phyloP scores from a whole-genome alignment of 1,284 basidiomycete species.

The Apiotrichum gracile region DNA sequence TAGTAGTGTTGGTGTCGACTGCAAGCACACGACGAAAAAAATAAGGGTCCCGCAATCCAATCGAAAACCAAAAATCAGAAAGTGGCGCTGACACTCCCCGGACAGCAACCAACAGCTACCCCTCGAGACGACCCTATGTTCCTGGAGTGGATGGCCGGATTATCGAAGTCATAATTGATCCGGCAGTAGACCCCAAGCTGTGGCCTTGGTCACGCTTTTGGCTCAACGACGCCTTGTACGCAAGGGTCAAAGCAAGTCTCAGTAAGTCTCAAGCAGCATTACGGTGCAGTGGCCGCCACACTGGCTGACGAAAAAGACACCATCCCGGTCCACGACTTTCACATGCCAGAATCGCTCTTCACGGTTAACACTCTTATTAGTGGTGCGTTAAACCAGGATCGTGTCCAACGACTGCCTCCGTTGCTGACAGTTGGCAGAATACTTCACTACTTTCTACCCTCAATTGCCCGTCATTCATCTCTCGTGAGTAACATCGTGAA shows the following conservation, averaged over 20 bases:
- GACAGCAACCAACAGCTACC: background rate
- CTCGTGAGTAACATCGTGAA: constrained; percentile 8
- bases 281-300: too few relatives aligned
- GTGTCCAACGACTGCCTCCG: too few relatives aligned
- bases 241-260: constrained; percentile 18
- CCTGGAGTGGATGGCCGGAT: constrained; percentile 7
- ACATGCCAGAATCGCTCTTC: constrained; percentile 14
- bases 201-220: constrained; percentile 18
- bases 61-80: too few relatives aligned
- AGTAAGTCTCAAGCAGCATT: constrained; percentile 11
- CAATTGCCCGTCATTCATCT: constrained; percentile 24
- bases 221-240: constrained; percentile 17
- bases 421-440: constrained; percentile 8
- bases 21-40: too few relatives aligned
- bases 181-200: constrained; percentile 5
- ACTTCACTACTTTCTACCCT: constrained; percentile 22
- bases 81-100: background rate
- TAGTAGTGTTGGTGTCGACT: background rate
- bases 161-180: constrained; percentile 7
- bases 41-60: too few relatives aligned
- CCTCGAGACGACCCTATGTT: background rate
- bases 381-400: too few relatives aligned
- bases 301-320: too few relatives aligned
- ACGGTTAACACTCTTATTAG: constrained; percentile 20
- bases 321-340: constrained; percentile 12